phyloP scores from a whole-genome alignment of 169 alveolate species.

The Plasmodium relictum region DNA sequence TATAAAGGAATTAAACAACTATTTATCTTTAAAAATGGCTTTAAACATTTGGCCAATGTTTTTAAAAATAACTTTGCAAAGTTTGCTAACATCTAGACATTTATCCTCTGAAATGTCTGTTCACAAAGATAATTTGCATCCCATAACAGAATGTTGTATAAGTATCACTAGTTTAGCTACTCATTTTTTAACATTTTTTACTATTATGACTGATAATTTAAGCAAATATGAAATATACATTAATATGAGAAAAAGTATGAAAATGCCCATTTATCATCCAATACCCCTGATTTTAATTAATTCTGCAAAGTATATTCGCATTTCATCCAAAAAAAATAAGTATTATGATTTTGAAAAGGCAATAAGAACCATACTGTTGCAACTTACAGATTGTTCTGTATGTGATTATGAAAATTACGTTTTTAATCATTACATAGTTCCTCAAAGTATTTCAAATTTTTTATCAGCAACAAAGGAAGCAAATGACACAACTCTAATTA shows the following conservation, averaged over 20 bases:
- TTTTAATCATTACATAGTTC: constrained; percentile 71
- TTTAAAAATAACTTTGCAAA: constrained; percentile 73
- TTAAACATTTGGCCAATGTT: constrained; percentile 78
- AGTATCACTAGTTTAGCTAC: constrained; percentile 77
- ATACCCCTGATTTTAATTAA: constrained; percentile 71
- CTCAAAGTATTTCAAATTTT: constrained; percentile 74
- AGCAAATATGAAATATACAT: constrained; percentile 65
- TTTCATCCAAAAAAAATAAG: constrained; percentile 55
- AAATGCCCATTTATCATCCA: constrained; percentile 11
- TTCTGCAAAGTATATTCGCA: constrained; percentile 76
- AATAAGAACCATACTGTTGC: constrained; percentile 66
- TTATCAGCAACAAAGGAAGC: constrained; percentile 47
- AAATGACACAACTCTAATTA: background rate
- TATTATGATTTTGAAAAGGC: constrained; percentile 75
- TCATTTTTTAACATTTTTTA: constrained; percentile 70
- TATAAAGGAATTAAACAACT: constrained; percentile 70
- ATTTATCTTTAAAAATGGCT: constrained; percentile 77
- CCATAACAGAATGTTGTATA: constrained; percentile 69
- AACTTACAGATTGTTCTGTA: constrained; percentile 77
- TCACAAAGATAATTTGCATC: constrained; percentile 68
- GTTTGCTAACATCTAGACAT: constrained; percentile 66
- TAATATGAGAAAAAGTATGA: constrained; percentile 51
- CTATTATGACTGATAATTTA: constrained; percentile 65
- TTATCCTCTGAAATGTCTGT: constrained; percentile 76
- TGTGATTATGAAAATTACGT: constrained; percentile 77